A percentile compares a stretch with the other conserved stretches of the same genome.
Evolutionary conservation across 306 rosid genomes (phyloP).

Genomic region (cucumber (Cucumis sativus)): Cucumber_9930_V3 NC_026657.2:37529001-37529500

Average conservation of each 20-base stretch:
- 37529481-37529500: neutral
- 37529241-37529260: neutral
- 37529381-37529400: neutral
- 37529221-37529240: neutral
- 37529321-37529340: neutral
- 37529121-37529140: neutral
- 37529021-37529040: neutral
- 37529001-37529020: neutral
- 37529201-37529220: neutral
- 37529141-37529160: neutral
- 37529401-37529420: neutral
- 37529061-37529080: neutral
- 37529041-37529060: neutral
- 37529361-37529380: neutral
- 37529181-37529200: neutral
- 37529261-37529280: neutral
- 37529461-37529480: constrained; percentile 5
- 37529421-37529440: neutral
- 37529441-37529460: constrained; percentile 5
- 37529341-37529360: neutral
- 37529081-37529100: neutral
- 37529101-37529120: neutral
- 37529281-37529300: neutral
- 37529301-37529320: neutral
- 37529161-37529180: neutral